Base-by-base conservation (phyloP, 2,329 filamentous ascomycete species). In the Fusarium longipes region DNA sequence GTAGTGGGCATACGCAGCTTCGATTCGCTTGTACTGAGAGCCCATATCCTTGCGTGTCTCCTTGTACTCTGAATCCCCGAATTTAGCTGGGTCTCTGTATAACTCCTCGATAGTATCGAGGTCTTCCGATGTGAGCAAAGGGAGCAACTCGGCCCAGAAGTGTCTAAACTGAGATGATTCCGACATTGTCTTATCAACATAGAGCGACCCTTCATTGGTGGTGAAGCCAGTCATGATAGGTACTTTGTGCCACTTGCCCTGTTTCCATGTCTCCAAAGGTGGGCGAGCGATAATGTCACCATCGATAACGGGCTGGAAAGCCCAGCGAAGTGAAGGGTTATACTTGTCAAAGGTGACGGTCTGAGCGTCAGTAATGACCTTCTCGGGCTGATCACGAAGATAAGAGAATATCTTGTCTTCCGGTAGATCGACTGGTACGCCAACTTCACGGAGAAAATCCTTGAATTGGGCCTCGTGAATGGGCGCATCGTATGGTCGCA, bases 251-350 rank as follows among this genome's bases (percentile, higher is more conserved):
- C 73, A 74, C 32, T 66, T 68, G 12, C 67, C 74, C 15, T 57
- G 40, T 22, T 60, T 54, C 88, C 87, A 91, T 10, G 84, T 82
- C 22, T 83, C 80, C 3, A 90, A 80, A 2, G 90, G 89, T 2
- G 85, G 80, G 9, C 83, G 80, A 2, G 82, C 80, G 50, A 92
- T 87, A 11, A 90, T 77, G 2, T 86, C 82, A 4, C 77, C 78
- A 67, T 91, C 89, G 42, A 92, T 86, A 12, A 89, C 87, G 2
- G 90, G 70, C 68, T 92, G 90, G 78, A 91, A 93, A 0, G 90
- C 81, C 86, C 86, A 88, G 22, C 82, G 81, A 3, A 88, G 77
- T 6, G 77, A 80, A 4, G 75, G 70, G 24, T 78, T 76, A 72
- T 84, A 84, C 44, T 75, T 76, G n/a, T 76, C 68, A 74, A 82